Conservation (phyloP, 495 filamentous ascomycete species). For the Clohesyomyces aquaticus region DNA sequence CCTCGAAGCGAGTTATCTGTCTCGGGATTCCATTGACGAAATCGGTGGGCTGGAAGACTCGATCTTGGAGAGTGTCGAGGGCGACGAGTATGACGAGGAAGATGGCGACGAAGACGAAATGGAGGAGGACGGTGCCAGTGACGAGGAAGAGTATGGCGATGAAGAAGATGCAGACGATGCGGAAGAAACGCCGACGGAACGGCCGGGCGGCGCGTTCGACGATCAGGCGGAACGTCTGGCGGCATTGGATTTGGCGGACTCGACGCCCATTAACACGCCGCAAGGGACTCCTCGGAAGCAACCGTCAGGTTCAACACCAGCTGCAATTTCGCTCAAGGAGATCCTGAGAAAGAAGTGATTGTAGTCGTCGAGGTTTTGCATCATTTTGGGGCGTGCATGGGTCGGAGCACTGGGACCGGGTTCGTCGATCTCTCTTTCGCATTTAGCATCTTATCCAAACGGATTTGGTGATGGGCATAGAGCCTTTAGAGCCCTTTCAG, state of each 20-base stretch:
- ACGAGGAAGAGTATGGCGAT: conserved; percentile 33
- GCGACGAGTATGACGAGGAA: conserved; percentile 45
- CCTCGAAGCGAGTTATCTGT: conserved; percentile 44
- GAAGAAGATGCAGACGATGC: conserved; percentile 37
- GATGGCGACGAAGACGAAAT: conserved; percentile 47
- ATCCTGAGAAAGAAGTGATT: conserved; percentile 1
- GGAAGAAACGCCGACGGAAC: conserved; percentile 20
- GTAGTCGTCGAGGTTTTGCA: background rate
- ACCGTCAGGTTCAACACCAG: background rate
- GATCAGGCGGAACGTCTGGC: conserved; percentile 4
- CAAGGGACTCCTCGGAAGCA: conserved; percentile 2
- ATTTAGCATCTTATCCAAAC: background rate
- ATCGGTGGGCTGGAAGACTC: conserved; percentile 39
- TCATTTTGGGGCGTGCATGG: background rate
- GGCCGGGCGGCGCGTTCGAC: background rate
- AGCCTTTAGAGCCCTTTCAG: background rate
- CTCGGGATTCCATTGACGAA: conserved; percentile 43
- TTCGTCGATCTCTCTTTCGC: background rate
- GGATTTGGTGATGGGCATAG: background rate
- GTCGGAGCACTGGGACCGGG: background rate
- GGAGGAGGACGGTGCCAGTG: conserved; percentile 34
- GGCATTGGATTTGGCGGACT: conserved; percentile 17
- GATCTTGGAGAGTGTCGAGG: conserved; percentile 43
- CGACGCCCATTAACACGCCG: conserved; percentile 34
- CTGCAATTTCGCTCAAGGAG: background rate